These are phyloP conservation scores for Candida pseudoglaebosa DNA, from an alignment of 805 yeast species.

Conservation along the genomic window DNA sequence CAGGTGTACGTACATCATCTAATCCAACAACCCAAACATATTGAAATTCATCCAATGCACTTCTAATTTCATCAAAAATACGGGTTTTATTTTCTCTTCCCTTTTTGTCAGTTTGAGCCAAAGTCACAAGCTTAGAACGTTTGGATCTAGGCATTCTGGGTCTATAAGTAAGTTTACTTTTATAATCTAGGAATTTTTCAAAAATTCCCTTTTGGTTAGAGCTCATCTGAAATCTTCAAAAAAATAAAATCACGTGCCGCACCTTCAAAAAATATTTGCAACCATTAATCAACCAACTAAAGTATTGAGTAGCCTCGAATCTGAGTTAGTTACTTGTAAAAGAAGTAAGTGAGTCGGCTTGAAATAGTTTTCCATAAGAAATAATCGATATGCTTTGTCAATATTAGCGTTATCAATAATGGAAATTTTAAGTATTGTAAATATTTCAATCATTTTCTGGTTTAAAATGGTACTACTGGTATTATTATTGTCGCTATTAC, in stretches of 20 bases:
- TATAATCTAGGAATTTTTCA: constrained; percentile 1
- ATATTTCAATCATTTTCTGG: not conserved
- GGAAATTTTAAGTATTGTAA: not conserved
- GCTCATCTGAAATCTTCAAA: constrained; percentile 23
- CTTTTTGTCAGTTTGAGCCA: constrained; percentile 94
- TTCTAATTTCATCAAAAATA: constrained; percentile 86
- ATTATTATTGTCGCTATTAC: not conserved
- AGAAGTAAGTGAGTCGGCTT: not conserved
- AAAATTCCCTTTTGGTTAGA: constrained; percentile 9
- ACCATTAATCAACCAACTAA: not conserved
- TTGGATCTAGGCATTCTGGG: constrained; percentile 88
- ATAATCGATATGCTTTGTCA: not conserved
- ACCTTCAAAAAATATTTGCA: not conserved
- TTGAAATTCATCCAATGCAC: constrained; percentile 69
- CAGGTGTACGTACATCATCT: constrained; percentile 94
- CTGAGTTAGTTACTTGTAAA: not conserved
- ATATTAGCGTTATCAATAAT: not conserved
- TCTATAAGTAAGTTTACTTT: not conserved
- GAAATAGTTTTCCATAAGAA: not conserved
- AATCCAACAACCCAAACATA: constrained; percentile 83
- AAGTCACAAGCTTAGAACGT: constrained; percentile 92
- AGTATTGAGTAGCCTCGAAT: not conserved
- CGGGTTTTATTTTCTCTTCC: constrained; percentile 90
- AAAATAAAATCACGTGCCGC: constrained; percentile 7
- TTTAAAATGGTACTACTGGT: not conserved